Percentiles rank a stretch among this genome's conserved stretches.
These are phyloP conservation scores for Ziziphus jujuba DNA, from an alignment of 306 rosid genomes.

Conservation along the genomic window DNA sequence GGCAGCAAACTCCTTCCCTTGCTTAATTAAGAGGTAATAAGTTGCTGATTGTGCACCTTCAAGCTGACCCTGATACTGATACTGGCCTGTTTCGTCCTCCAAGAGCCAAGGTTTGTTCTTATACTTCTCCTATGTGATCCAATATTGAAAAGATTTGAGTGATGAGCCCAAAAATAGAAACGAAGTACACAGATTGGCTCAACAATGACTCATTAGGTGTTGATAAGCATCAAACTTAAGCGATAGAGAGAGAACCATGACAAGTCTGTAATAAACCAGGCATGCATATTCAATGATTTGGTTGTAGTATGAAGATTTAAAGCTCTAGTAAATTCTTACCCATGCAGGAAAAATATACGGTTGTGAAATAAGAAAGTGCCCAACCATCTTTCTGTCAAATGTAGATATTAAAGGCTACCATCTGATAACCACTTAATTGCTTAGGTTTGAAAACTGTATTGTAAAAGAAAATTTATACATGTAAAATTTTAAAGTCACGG, in stretches of 20 bases:
- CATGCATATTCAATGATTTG: neutral
- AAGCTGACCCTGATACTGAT: slow-evolving; percentile 85
- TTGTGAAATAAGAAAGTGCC: too few relatives aligned
- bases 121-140: slow-evolving; percentile 67
- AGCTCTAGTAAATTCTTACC: neutral
- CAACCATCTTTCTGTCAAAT: too few relatives aligned
- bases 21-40: slow-evolving; percentile 79
- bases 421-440: too few relatives aligned
- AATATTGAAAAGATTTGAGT: slow-evolving; percentile 6
- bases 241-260: neutral
- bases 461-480: too few relatives aligned
- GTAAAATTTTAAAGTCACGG: too few relatives aligned
- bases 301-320: neutral
- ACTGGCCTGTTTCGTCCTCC: slow-evolving; percentile 96
- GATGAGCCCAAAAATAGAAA: neutral
- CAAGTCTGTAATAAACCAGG: neutral
- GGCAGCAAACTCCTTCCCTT: slow-evolving; percentile 88
- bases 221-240: neutral
- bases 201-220: neutral
- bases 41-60: slow-evolving; percentile 95
- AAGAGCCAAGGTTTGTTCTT: slow-evolving; percentile 94
- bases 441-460: too few relatives aligned
- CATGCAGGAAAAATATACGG: neutral
- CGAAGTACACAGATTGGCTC: neutral
- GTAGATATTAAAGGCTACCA: too few relatives aligned